phyloP scores from a whole-genome alignment of 75 land plant species.

The Pinus albicaulis region DNA sequence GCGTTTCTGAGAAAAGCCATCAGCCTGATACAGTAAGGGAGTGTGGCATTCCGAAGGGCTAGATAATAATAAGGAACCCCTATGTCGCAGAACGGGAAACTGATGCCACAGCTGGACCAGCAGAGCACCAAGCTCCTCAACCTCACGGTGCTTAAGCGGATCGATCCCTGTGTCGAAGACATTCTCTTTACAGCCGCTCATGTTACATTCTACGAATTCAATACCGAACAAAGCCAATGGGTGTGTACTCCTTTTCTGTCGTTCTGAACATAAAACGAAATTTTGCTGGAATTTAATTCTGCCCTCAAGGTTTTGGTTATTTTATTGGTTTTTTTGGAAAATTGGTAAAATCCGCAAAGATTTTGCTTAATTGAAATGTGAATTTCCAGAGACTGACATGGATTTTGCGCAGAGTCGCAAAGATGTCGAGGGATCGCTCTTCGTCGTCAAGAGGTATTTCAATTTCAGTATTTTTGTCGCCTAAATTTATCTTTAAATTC shows the following conservation, averaged over 20 bases:
- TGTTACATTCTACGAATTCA: constrained; percentile 96
- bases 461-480: neutral
- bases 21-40: neutral
- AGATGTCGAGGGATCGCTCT: constrained; percentile 99
- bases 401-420: constrained; percentile 79
- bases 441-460: constrained; percentile 89
- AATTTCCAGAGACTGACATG: neutral
- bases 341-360: neutral
- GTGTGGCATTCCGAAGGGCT: no score
- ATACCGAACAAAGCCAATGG: constrained; percentile 83
- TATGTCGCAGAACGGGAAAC: constrained; percentile 74
- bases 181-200: constrained; percentile 95
- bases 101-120: constrained; percentile 80
- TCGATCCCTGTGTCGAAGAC: constrained; percentile 89
- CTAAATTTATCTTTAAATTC: no score
- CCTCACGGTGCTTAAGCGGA: constrained; percentile 91
- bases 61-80: neutral
- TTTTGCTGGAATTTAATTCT: neutral
- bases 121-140: constrained; percentile 87
- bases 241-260: constrained; percentile 10
- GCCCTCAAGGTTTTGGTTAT: neutral
- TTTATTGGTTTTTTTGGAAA: neutral
- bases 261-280: no score
- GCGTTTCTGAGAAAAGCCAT: neutral
- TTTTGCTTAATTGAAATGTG: neutral